Conservation (phyloP, 2,329 filamentous ascomycete genomes). For the Hymenoscyphus repandus region DNA sequence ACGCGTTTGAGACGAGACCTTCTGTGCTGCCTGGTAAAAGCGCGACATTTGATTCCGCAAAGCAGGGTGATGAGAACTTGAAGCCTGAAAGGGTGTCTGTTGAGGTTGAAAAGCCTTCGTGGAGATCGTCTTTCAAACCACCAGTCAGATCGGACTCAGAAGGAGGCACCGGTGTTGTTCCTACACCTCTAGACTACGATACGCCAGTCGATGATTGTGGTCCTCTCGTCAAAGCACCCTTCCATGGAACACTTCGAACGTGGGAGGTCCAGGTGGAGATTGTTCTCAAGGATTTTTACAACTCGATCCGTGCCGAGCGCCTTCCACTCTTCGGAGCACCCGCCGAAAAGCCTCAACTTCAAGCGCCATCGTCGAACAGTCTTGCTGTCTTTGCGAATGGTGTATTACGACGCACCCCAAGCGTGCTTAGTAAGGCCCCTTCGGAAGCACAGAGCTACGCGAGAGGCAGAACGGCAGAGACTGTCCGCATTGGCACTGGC, state of each 20-base stretch:
- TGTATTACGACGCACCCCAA: conserved; percentile 79
- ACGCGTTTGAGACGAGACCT: conserved; percentile 52
- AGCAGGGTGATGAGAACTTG: conserved; percentile 10
- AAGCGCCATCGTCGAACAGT: conserved; percentile 48
- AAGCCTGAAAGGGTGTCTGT: conserved; percentile 26
- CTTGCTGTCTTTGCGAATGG: conserved; percentile 63
- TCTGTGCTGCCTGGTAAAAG: conserved; percentile 44
- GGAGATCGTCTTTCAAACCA: conserved; percentile 31
- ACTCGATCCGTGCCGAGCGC: conserved; percentile 80
- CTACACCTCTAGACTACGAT: conserved; percentile 33
- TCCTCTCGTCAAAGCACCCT: conserved; percentile 71
- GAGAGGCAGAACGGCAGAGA: conserved; percentile 64
- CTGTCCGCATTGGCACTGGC: conserved; percentile 35
- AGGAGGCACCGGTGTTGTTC: conserved; percentile 35
- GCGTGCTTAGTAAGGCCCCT: conserved; percentile 85
- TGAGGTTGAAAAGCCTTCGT: conserved; percentile 30
- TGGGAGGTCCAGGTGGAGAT: conserved; percentile 89
- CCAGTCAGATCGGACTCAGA: conserved; percentile 23
- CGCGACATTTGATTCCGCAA: conserved; percentile 22
- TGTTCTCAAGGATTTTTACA: conserved; percentile 90
- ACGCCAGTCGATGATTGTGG: conserved; percentile 53
- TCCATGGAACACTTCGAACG: conserved; percentile 66
- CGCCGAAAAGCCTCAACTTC: conserved; percentile 36
- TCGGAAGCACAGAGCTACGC: conserved; percentile 68
- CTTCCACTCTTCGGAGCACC: conserved; percentile 77